phyloP scores from a whole-genome alignment of 768 basidiomycete genomes.

The Boletus sp. region DNA sequence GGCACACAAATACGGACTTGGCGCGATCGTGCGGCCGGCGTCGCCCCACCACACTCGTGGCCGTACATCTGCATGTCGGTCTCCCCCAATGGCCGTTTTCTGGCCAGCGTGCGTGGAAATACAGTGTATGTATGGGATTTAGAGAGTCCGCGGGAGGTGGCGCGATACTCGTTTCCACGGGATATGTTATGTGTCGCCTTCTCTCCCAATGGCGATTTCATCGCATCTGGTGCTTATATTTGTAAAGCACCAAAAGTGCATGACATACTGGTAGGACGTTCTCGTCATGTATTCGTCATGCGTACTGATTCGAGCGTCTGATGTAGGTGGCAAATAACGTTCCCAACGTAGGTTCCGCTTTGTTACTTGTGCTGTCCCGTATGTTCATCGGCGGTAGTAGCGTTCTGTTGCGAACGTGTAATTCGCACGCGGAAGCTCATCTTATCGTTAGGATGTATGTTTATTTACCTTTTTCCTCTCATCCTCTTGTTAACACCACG shows the following conservation, averaged over 20 bases:
- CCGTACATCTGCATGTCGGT: conserved; percentile 25
- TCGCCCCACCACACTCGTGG: conserved; percentile 14
- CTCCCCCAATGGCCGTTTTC: conserved; percentile 14
- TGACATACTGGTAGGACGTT: conserved; percentile 9
- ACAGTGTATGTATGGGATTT: conserved; percentile 19
- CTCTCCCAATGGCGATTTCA: conserved; percentile 20
- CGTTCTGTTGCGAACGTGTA: not conserved
- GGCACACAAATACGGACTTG: conserved; percentile 21
- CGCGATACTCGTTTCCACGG: conserved; percentile 21
- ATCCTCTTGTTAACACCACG: not conserved
- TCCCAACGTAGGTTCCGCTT: conserved; percentile 7
- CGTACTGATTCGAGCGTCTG: not conserved
- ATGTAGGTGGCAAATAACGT: conserved; percentile 3
- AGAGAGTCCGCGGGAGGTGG: conserved; percentile 12
- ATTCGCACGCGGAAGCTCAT: not conserved
- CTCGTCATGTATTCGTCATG: not conserved
- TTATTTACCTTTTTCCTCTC: not conserved
- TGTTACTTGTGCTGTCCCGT: not conserved
- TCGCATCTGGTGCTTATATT: conserved; percentile 17
- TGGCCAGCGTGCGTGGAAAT: conserved; percentile 22
- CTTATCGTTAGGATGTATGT: conserved; percentile 4
- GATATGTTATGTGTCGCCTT: conserved; percentile 24
- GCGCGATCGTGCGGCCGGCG: conserved; percentile 10
- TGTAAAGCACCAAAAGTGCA: conserved; percentile 12
- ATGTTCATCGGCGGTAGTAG: not conserved